These are phyloP conservation scores for Dioscorea zingiberensis DNA, from an alignment of 106 monocot species.

Conservation along the genomic window DNA sequence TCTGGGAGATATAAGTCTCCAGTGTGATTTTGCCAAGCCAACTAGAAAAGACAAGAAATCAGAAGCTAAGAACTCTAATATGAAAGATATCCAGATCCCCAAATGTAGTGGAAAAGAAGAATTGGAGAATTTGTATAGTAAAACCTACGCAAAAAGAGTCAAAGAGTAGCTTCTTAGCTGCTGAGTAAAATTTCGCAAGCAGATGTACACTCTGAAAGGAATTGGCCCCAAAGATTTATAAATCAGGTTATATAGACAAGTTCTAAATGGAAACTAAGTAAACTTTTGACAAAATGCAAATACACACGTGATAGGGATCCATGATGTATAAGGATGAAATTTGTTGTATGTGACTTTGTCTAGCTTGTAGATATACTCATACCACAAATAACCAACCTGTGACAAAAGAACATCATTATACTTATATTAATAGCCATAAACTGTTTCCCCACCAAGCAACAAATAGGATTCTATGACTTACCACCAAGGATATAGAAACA, in stretches of 20 bases:
- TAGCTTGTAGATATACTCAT: slow-evolving; percentile 93
- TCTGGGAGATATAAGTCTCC: slow-evolving; percentile 46
- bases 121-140: neutral
- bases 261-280: neutral
- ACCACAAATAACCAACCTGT: slow-evolving; percentile 90
- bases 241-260: neutral
- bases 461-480: slow-evolving; percentile 12
- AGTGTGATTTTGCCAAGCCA: slow-evolving; percentile 46
- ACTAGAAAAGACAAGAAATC: slow-evolving; percentile 8
- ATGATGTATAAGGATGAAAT: slow-evolving; percentile 92
- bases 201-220: slow-evolving; percentile 79
- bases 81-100: neutral
- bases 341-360: slow-evolving; percentile 91
- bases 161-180: slow-evolving; percentile 66
- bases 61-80: neutral
- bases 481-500: slow-evolving; percentile 46
- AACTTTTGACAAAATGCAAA: neutral
- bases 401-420: neutral
- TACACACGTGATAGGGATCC: slow-evolving; percentile 92
- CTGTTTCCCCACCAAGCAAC: neutral
- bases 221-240: neutral
- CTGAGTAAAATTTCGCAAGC: slow-evolving; percentile 83
- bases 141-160: slow-evolving; percentile 83
- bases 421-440: neutral
- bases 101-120: neutral